A percentile compares a stretch with the other conserved stretches of the same genome.
Conservation (phyloP, 805 yeast genomes). For the Clavispora phyllophila region DNA sequence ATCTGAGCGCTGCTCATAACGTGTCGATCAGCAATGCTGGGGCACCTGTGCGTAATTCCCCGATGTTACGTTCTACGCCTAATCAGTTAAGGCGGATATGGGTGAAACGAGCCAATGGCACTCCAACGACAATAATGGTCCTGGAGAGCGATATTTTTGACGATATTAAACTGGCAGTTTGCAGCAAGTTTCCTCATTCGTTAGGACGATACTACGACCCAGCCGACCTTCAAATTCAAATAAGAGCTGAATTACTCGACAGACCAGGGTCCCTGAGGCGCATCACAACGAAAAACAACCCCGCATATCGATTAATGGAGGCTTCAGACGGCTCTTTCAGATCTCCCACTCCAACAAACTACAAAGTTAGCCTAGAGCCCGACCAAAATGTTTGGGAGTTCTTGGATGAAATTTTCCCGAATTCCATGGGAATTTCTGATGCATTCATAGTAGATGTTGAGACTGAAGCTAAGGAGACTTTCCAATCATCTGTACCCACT, state of each 20-base stretch:
- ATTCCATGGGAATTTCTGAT: constrained; percentile 64
- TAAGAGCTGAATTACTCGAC: background rate
- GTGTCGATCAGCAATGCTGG: background rate
- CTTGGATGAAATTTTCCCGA: constrained; percentile 55
- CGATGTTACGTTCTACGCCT: background rate
- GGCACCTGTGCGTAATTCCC: constrained; percentile 1
- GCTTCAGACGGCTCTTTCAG: background rate
- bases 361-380: constrained; percentile 40
- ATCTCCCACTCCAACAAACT: background rate
- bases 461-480: constrained; percentile 9
- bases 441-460: constrained; percentile 51
- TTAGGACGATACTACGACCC: constrained; percentile 61
- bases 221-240: constrained; percentile 48
- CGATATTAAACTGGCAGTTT: constrained; percentile 66
- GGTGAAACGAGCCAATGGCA: constrained; percentile 46
- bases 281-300: background rate
- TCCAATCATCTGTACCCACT: background rate
- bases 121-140: constrained; percentile 68
- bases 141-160: constrained; percentile 66
- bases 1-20: background rate
- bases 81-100: constrained; percentile 38
- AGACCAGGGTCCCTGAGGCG: background rate
- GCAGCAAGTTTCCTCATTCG: constrained; percentile 63
- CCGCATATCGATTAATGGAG: background rate
- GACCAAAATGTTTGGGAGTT: constrained; percentile 56